Evolutionary conservation across 768 basidiomycete species (phyloP).

Genomic region (Coprinopsis cinerea): DNA sequence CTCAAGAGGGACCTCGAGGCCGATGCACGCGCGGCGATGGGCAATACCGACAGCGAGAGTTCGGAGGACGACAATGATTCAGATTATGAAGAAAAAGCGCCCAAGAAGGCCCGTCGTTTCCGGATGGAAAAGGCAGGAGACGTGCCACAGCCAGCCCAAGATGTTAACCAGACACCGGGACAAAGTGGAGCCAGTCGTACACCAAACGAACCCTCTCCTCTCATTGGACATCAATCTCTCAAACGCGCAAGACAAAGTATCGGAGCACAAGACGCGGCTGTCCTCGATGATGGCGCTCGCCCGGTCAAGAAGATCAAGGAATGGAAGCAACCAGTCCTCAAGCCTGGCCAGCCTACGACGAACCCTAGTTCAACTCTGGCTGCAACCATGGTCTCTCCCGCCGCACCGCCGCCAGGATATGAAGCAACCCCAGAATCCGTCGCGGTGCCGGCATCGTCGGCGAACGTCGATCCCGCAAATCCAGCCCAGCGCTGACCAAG

Average conservation of each 20-base stretch:
- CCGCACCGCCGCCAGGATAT: too few relatives aligned
- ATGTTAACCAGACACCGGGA: not conserved
- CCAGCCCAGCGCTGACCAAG: too few relatives aligned
- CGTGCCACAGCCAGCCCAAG: not conserved
- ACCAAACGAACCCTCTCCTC: not conserved
- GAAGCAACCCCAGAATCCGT: too few relatives aligned
- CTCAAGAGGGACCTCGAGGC: conserved; percentile 13
- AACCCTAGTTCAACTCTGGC: too few relatives aligned
- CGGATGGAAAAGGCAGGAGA: not conserved
- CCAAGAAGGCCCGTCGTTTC: conserved; percentile 4
- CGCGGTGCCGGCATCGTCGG: too few relatives aligned
- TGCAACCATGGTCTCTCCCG: too few relatives aligned
- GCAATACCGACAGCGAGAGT: conserved; percentile 18
- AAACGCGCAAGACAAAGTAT: not conserved
- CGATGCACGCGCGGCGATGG: conserved; percentile 3
- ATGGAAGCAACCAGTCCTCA: too few relatives aligned
- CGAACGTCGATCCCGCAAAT: too few relatives aligned
- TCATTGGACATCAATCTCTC: not conserved
- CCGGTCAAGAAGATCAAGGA: not conserved
- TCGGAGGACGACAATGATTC: conserved; percentile 13
- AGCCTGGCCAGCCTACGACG: too few relatives aligned
- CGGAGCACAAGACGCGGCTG: not conserved
- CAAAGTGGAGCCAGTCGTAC: not conserved
- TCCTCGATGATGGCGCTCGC: not conserved
- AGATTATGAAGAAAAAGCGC: conserved; percentile 17